Evolutionary conservation across 2,329 filamentous ascomycete genomes (phyloP).

Genomic region (Biscogniauxia sp.): DNA sequence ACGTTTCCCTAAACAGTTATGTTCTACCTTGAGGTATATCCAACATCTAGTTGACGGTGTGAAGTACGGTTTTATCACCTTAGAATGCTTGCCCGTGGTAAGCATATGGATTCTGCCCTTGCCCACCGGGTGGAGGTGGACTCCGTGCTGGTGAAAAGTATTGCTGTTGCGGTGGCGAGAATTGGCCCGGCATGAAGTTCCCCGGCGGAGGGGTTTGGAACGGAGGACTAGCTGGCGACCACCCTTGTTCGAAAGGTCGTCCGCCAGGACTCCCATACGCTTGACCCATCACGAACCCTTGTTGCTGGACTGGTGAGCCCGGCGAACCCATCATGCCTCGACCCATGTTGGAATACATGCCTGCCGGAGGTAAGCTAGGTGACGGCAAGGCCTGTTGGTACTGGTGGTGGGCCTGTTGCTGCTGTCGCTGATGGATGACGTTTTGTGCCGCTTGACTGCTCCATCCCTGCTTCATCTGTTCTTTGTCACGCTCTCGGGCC

Average conservation of each 20-base stretch:
- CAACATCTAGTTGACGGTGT: slow-evolving; percentile 4
- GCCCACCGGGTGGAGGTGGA: slow-evolving; percentile 18
- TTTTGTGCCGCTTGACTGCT: slow-evolving; percentile 71
- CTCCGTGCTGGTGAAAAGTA: slow-evolving; percentile 18
- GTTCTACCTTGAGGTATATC: not conserved
- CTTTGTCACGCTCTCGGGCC: slow-evolving; percentile 73
- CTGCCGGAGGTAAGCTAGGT: slow-evolving; percentile 25
- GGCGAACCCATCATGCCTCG: slow-evolving; percentile 12
- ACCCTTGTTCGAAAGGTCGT: slow-evolving; percentile 34
- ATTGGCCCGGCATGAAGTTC: slow-evolving; percentile 27
- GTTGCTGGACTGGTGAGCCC: slow-evolving; percentile 22
- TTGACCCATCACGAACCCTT: slow-evolving; percentile 27
- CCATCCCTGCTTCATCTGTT: slow-evolving; percentile 65
- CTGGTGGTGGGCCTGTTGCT: slow-evolving; percentile 43
- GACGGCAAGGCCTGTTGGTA: slow-evolving; percentile 30
- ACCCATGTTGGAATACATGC: slow-evolving; percentile 34
- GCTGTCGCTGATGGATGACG: slow-evolving; percentile 66
- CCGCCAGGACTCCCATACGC: slow-evolving; percentile 23
- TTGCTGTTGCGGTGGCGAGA: slow-evolving; percentile 16
- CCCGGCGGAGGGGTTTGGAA: slow-evolving; percentile 28
- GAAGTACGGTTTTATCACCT: not conserved
- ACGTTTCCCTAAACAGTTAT: slow-evolving; percentile 8
- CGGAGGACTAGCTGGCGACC: slow-evolving; percentile 26
- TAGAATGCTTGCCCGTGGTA: slow-evolving; percentile 34
- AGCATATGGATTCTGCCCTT: slow-evolving; percentile 15